Base-by-base conservation (phyloP, 805 yeast species). In the Saccharomycopsis sp. region DNA sequence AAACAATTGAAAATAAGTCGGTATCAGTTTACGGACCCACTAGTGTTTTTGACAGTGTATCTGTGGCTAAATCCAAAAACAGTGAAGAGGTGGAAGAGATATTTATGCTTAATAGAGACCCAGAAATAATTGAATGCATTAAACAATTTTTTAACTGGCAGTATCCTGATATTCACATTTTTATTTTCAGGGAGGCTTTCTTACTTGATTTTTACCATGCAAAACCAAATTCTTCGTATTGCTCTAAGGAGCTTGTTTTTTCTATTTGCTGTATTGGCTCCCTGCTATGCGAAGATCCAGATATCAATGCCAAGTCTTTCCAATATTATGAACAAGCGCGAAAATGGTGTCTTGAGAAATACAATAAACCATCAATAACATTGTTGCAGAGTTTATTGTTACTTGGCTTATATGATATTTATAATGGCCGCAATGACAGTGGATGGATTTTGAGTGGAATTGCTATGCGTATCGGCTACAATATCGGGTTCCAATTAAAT, bases 361-460 rank as follows among this genome's bases (percentile, higher is more conserved):
- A 72, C 13, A 67, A 72, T 33, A 66, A 68, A 16, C 67, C 72
- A 0, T 62, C 72, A 4, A 74, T 79, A 27, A 69, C 84, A 0
- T 69, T 79, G 0, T 65, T 79, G 7, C 85, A 79, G 56, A 71
- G 81, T 23, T 70, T 73, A 44, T 60, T 78, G n/a, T 61, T 79
- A 19, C 58, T 79, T 13, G 79, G 83, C 4, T 70, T 77, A 45
- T 78, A 77, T 56, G 84, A 78, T 54, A 69, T 79, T 31, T 78
- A 81, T 45, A 72, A 70, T 51, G 83, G 83, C 2, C 60, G 70
- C 41, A 75, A 74, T 53, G 71, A 77, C 21, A 65, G 73, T 38
- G 80, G 81, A 4, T 79, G 84, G 84, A 71, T 77, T 69, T 65
- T 77, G 28, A 66, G 75, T 2, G 85, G 85, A 3, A 66, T 71